Conservation (phyloP, 331 rosid species). For the Cydonia oblonga region DNA sequence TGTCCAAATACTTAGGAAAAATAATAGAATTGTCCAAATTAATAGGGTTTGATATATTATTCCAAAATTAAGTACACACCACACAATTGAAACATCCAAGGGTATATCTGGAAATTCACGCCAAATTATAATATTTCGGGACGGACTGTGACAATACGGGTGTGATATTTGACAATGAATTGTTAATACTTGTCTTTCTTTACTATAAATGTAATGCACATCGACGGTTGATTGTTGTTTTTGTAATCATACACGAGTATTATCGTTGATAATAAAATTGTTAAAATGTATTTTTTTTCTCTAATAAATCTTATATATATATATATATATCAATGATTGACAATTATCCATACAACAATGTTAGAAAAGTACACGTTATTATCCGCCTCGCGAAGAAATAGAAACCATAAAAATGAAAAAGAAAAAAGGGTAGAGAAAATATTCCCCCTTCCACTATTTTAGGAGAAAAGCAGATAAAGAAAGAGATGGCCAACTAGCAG, state of each 20-base stretch:
- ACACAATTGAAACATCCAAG: too few relatives aligned
- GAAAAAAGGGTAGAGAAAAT: neutral
- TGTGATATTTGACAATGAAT: neutral
- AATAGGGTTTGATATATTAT: too few relatives aligned
- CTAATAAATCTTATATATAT: rapidly evolving
- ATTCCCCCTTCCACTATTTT: neutral
- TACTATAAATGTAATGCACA: neutral
- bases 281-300: too few relatives aligned
- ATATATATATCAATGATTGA: rapidly evolving
- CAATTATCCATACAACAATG: too few relatives aligned
- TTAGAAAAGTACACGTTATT: neutral
- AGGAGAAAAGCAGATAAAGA: neutral
- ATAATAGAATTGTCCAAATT: too few relatives aligned
- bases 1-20: too few relatives aligned
- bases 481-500: neutral
- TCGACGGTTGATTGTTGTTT: rapidly evolving
- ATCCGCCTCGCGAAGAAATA: neutral
- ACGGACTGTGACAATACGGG: too few relatives aligned
- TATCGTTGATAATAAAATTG: too few relatives aligned
- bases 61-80: too few relatives aligned
- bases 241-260: too few relatives aligned
- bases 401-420: neutral
- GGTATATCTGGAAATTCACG: too few relatives aligned
- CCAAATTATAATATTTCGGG: too few relatives aligned
- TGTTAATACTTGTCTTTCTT: neutral